Evolutionary conservation across 345 rosid species (phyloP).

Genomic region (Gossypium ekmanianum): DNA sequence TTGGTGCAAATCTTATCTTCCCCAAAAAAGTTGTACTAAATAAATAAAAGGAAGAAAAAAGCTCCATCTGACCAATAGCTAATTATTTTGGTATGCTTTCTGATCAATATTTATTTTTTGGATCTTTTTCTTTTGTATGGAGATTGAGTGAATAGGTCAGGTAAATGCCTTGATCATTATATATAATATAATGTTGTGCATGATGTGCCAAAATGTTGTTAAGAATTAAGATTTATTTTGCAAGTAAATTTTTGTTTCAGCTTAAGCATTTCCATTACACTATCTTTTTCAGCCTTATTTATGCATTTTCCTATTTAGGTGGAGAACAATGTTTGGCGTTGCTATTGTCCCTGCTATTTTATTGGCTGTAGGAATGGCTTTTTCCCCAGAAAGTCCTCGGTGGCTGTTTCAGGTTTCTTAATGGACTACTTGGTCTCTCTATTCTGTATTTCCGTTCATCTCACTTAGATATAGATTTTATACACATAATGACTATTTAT

Average conservation of each 20-base stretch:
- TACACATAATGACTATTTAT: neutral
- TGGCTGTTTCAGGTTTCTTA: conserved; percentile 90
- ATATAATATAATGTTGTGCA: neutral
- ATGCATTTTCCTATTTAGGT: conserved; percentile 43
- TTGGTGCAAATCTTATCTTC: neutral
- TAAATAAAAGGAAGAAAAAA: neutral
- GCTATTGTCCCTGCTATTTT: conserved; percentile 80
- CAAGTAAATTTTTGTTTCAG: neutral
- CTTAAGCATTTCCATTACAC: neutral
- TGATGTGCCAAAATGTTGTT: neutral
- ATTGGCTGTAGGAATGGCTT: conserved; percentile 78
- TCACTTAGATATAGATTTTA: neutral
- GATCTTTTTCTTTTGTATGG: neutral
- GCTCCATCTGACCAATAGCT: neutral
- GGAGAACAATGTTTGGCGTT: conserved; percentile 96
- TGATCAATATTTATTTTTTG: neutral
- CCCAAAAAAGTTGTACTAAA: neutral
- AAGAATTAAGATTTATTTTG: neutral
- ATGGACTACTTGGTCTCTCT: conserved; percentile 8
- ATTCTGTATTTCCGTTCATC: neutral
- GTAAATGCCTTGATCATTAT: neutral
- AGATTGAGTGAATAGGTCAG: neutral
- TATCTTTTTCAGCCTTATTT: conserved; percentile 11
- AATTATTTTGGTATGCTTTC: neutral
- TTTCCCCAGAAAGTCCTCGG: conserved; percentile 99